A percentile compares a stretch with the other conserved stretches of the same genome.
Conservation (phyloP, 148 eudicot genomes). For the Persicaria maculosa region DNA sequence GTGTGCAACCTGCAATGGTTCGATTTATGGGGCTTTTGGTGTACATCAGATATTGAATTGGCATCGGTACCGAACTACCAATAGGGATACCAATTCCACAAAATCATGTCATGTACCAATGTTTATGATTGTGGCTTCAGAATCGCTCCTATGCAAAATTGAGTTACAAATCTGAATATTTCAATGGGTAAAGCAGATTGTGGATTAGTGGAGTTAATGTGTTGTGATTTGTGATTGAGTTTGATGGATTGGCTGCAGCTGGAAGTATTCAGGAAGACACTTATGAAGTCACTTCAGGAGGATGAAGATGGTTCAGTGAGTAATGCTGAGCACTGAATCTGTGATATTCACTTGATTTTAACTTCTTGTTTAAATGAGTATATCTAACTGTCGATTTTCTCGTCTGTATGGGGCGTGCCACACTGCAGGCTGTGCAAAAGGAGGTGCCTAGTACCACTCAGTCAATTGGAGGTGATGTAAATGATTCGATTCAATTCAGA, state of each 20-base stretch:
- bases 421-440: slow-evolving; percentile 23
- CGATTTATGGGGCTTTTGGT: too few species aligned
- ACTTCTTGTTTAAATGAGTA: neutral
- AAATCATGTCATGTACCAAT: neutral
- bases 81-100: too few species aligned
- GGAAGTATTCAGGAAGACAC: slow-evolving; percentile 83
- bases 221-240: slow-evolving; percentile 2
- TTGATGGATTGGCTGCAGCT: slow-evolving; percentile 37
- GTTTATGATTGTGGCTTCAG: neutral
- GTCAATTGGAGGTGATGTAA: slow-evolving; percentile 32
- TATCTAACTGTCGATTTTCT: neutral
- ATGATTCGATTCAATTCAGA: neutral
- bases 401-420: slow-evolving; percentile 3
- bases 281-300: slow-evolving; percentile 85
- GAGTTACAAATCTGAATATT: neutral
- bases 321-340: neutral
- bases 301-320: slow-evolving; percentile 72
- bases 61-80: too few species aligned
- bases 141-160: neutral
- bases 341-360: neutral
- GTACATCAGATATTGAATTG: too few species aligned
- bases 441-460: slow-evolving; percentile 25
- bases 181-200: neutral
- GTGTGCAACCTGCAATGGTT: too few species aligned
- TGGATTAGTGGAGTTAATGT: neutral